These are phyloP conservation scores for Sphagnum fallax DNA, from an alignment of 228 moss, liverwort and hornwort species.

Conservation along the genomic window DNA sequence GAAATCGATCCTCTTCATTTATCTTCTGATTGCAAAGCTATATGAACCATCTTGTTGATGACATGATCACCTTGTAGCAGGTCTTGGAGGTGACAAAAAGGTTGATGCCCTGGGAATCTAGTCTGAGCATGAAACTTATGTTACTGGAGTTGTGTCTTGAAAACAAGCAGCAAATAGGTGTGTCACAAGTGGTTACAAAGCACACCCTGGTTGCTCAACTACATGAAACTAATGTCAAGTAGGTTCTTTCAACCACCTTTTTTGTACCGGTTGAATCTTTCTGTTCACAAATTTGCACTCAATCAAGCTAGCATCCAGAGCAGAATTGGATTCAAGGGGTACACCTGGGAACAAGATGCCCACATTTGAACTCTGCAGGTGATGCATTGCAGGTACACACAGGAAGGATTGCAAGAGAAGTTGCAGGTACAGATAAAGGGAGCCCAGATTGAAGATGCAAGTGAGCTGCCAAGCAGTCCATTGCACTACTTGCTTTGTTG, in stretches of 20 bases:
- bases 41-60: no score
- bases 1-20: no score
- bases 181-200: constrained; percentile 23
- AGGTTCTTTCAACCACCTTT: constrained; percentile 8
- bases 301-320: no score
- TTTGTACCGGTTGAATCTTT: no score
- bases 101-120: constrained; percentile 48
- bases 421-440: constrained; percentile 53
- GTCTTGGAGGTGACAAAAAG: constrained; percentile 15
- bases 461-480: constrained; percentile 68
- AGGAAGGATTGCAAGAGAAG: constrained; percentile 39
- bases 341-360: no score
- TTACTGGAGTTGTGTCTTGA: constrained; percentile 61
- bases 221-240: constrained; percentile 67
- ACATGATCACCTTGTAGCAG: background rate
- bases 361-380: no score
- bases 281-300: no score
- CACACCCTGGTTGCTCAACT: constrained; percentile 65
- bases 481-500: constrained; percentile 54
- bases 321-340: no score
- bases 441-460: constrained; percentile 72
- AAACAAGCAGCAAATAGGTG: constrained; percentile 19
- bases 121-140: constrained; percentile 51
- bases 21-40: no score
- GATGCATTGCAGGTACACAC: constrained; percentile 41